Evolutionary conservation across 768 basidiomycete species (phyloP).

Genomic region (Termitomyces sp.): DNA sequence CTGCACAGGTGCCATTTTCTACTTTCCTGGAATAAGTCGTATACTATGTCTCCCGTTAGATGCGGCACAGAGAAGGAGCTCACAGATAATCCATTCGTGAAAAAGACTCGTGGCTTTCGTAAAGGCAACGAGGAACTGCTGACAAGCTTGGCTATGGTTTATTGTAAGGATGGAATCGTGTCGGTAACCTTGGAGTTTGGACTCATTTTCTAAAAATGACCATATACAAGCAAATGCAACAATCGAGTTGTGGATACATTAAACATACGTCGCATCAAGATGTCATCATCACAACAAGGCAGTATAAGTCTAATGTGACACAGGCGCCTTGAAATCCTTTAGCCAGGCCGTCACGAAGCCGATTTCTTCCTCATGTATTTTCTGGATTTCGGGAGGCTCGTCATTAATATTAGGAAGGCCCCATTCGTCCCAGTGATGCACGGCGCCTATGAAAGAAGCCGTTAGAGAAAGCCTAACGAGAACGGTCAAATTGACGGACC

Average conservation of each 20-base stretch:
- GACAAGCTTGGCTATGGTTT: no score
- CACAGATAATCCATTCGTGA: not conserved
- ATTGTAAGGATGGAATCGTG: no score
- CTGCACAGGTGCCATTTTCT: not conserved
- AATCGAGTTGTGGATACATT: not conserved
- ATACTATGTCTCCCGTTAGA: no score
- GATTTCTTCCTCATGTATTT: slow-evolving; percentile 78
- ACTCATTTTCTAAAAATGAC: not conserved
- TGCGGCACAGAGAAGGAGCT: not conserved
- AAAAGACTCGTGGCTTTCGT: not conserved
- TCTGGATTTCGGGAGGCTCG: slow-evolving; percentile 75
- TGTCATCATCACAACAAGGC: not conserved
- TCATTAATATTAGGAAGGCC: slow-evolving; percentile 52
- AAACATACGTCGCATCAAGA: not conserved
- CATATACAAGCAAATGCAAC: not conserved
- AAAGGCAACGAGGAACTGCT: not conserved
- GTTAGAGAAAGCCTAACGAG: not conserved
- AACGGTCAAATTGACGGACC: slow-evolving; percentile 29
- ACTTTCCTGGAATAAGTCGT: no score
- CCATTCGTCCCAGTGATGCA: slow-evolving; percentile 77
- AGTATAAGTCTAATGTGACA: slow-evolving; percentile 2
- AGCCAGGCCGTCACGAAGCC: slow-evolving; percentile 76
- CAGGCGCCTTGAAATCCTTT: slow-evolving; percentile 36
- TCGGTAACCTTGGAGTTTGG: no score
- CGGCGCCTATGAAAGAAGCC: slow-evolving; percentile 38